Evolutionary conservation across 2,329 filamentous ascomycete genomes (phyloP), one percentile per base, ranked within the genome.

Genomic region (Pestalotiopsis sp.): DNA sequence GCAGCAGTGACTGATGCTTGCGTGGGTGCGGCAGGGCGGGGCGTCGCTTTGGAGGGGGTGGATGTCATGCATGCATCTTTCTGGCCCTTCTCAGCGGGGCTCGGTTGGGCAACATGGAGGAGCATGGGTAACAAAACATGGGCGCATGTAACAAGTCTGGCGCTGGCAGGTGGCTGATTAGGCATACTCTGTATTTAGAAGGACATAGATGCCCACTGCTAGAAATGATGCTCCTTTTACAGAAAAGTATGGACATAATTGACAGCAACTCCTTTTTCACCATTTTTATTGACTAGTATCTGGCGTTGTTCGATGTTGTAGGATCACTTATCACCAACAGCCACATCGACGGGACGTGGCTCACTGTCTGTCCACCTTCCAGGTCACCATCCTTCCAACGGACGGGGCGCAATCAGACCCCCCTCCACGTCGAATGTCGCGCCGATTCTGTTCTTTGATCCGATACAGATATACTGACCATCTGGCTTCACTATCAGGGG

Each of bases 21-120:
- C 23, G 38, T 63, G 58, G 66, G 66, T 52, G 45, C 31, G 59
- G 31, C 31, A 27, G 64, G 52, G 64, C 52, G 64, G 52, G 64
- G 56, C 27, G 9, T 60, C 13, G 31, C n/a, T 12, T 25, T n/a
- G 27, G 63, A 45, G 63, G 23, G 52, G 31, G 57, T 23, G 66
- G 57, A 58, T 57, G 66, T 49, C 58, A 58, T 38, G 39, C 39
- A 56, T 31, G 45, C 45, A 52, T 52, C 45, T 52, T 52, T 52
- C 20, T 52, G 45, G 45, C 45, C 39, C 13, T 36, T 14, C 38
- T 57, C 58, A 63, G 57, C 49, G 66, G 57, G 57, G 66, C 66
- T 59, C 31, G 64, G 57, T 36, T 59, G 57, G 23, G n/a, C 56
- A 20, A 52, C 20, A 12, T 12, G 56, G 17, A 27, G 27, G 20